These are phyloP conservation scores for Pythium monospermum DNA, from an alignment of 352 stramenopile species.

Conservation along the genomic window DNA sequence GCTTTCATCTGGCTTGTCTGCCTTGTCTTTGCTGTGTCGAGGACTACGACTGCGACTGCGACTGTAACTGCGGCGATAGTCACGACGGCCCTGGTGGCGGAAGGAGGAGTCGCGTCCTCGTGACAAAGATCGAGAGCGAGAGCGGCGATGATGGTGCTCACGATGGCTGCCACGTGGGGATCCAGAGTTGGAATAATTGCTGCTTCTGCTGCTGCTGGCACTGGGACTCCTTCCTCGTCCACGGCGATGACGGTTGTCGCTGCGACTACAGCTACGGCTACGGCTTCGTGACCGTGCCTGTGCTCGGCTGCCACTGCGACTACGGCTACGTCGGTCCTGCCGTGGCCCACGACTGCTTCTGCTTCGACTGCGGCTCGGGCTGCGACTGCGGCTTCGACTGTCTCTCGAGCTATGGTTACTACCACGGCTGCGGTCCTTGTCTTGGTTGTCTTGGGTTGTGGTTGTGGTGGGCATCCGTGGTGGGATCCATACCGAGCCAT, in stretches of 20 bases:
- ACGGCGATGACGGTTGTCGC: constrained; percentile 18
- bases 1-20: constrained; percentile 11
- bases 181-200: background rate
- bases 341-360: constrained; percentile 6
- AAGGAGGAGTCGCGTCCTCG: constrained; percentile 19
- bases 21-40: background rate
- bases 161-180: background rate
- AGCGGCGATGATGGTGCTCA: constrained; percentile 20
- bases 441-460: background rate
- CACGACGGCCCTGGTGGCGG: no score
- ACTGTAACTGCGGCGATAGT: constrained; percentile 2
- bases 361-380: background rate
- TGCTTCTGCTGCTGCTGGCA: background rate
- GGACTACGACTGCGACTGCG: constrained; percentile 1
- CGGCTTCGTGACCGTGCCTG: background rate
- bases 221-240: background rate
- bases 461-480: constrained; percentile 25
- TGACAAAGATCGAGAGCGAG: constrained; percentile 22
- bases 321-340: background rate
- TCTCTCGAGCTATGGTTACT: constrained; percentile 13
- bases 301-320: constrained; percentile 8
- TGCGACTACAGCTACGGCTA: constrained; percentile 21
- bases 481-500: constrained; percentile 58
- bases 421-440: background rate
- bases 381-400: constrained; percentile 31